Evolutionary conservation across 2,329 filamentous ascomycete genomes (phyloP), one percentile per base, ranked within the genome.

Genomic region (Aspergillus fumigatiaffinis): DNA sequence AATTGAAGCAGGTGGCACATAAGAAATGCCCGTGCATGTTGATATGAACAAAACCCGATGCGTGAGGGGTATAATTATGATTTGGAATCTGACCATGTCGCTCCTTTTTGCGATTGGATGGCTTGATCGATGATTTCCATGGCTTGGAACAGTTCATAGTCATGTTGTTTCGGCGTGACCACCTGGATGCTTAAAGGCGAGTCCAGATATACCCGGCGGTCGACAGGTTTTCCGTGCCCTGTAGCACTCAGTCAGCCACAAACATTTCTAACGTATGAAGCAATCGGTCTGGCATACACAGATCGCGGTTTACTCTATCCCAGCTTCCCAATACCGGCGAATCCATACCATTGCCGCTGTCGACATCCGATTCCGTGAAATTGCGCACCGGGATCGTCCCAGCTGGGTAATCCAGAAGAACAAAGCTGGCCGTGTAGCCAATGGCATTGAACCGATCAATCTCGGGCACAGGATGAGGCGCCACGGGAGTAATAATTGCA

Each of bases 401-500:
- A 1, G 85, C 81, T 0, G 85, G 82, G 63, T 84, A 86, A 66
- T 89, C 86, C 23, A 88, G 69, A 54, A 88, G 64, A 7, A 87
- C 84, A 64, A 85, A 87, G 1, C 77, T 79, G 21, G 78, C 81
- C 1, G 85, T 87, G 66, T 88, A 88, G 56, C 84, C 82, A 0
- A 84, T 81, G 0, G 80, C 81, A 67, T 87, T 86, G 71, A 84
- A 88, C 2, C 79, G 75, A 71, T 89, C 86, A 54, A 86, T 80
- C 9, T 80, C 77, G 0, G 85, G 83, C 0, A 86, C 80, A 0
- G 86, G 84, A 68, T 89, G 86, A 1, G 85, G 84, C 12, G 85
- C 85, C 0, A 87, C 76, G 0, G 86, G 86, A 60, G 81, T 84
- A 54, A 89, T 80, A 52, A 88, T 80, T 0, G 84, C 84, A 73